Percentiles rank a stretch among this genome's conserved stretches.
Evolutionary conservation across 2,329 filamentous ascomycete genomes (phyloP).

Genomic region (Aspergillus brasiliensis): DNA sequence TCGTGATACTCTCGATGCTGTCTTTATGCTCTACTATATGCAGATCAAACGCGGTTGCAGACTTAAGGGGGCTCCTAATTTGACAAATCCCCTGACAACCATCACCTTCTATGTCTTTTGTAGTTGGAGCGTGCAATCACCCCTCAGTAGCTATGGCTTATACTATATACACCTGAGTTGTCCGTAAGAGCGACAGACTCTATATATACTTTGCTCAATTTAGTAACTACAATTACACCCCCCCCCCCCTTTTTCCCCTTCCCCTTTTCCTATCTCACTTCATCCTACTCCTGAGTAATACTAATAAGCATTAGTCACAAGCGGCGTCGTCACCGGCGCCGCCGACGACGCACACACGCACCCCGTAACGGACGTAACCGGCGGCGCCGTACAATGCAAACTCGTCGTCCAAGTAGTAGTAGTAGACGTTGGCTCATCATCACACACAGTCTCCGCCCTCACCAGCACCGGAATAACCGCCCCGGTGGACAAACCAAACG

Average conservation of each 20-base stretch:
- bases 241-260: neutral
- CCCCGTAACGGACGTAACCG: constrained; percentile 28
- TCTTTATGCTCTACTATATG: constrained; percentile 17
- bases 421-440: constrained; percentile 16
- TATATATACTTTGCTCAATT: neutral
- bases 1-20: constrained; percentile 10
- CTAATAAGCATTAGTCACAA: constrained; percentile 19
- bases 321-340: constrained; percentile 31
- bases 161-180: neutral
- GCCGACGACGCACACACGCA: constrained; percentile 37
- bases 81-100: constrained; percentile 9
- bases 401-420: constrained; percentile 31
- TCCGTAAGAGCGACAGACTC: neutral
- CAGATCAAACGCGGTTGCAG: constrained; percentile 12
- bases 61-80: constrained; percentile 16
- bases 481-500: constrained; percentile 51
- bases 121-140: neutral
- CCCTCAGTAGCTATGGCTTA: neutral
- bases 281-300: neutral
- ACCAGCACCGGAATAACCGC: constrained; percentile 55
- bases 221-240: too few relatives aligned
- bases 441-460: constrained; percentile 39
- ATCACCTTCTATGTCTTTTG: neutral
- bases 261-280: too few relatives aligned
- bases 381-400: constrained; percentile 37